Base-by-base conservation (phyloP, 177 flowering plant genomes). In the Telopea speciosissima region DNA sequence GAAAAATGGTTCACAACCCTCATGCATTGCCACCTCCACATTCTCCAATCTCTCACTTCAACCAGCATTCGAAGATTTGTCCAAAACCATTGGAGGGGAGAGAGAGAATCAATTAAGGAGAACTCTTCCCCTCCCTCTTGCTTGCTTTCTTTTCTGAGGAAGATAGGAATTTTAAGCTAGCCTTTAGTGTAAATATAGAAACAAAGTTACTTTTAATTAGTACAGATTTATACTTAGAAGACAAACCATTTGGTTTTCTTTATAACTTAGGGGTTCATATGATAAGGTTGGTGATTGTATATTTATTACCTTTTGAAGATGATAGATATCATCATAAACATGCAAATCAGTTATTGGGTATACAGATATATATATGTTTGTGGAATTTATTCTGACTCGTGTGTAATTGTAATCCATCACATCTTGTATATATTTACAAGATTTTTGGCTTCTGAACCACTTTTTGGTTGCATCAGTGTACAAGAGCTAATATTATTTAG, bases 211-310 rank as follows among this genome's bases (percentile, higher is more conserved):
- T 28, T 62, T 28, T 0, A 28, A 28, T 56, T 44, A 45, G 70
- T 63, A 66, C 60, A 70, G 71, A 62, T 70, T 58, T 60, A 61
- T 70, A 76, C 76, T 59, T 67, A 26, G 59, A 62, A 40, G 31
- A 65, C 49, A 28, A 28, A 28, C 14, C 14, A 36, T 67, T 60
- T 63, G 71, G 44, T 44, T 45, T 65, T 62, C 31, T 66, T 40
- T 19, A 63, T 64, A 67, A 73, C 26, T 67, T 70, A 63, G 69
- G 66, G 56, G 66, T 45, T 72, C 63, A 65, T 31, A 63, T 70
- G 61, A 72, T 69, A 49, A 73, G 73, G 60, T 70, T 70, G 73
- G 67, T 65, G 74, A 68, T 44, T 79, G 81, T 76, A 79, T 73
- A 70, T 75, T 73, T 66, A 70, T 40, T 42, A 67, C 44, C 45